Base-by-base conservation (phyloP, 2,329 filamentous ascomycete species). In the Ceratocystis destructans region DNA sequence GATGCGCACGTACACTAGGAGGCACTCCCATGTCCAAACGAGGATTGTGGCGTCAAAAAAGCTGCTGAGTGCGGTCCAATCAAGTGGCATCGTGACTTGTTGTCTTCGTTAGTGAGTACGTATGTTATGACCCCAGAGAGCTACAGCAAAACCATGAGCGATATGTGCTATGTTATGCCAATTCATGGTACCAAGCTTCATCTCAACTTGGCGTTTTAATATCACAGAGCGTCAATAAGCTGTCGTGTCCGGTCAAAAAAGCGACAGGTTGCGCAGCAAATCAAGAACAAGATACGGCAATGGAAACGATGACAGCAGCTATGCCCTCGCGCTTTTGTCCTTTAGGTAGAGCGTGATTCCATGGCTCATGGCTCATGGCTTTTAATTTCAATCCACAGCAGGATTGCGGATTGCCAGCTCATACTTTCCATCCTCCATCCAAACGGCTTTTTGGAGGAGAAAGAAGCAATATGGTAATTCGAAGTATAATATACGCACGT, bases 391-490 rank as follows among this genome's bases (percentile, higher is more conserved):
- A 37, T n/a, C 15, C 55, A 37, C 17, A 59, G 55, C 15, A 59
- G 55, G 55, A 59, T 59, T 59, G 55, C 55, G 37, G 55, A 37
- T 59, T 59, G 55, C 55, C 55, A 59, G 55, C 55, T 59, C 55
- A 59, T 31, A 10, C 55, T 31, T 41, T 41, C 37, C 37, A 41
- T 41, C 37, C 28, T 41, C 37, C 37, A 41, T 41, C 37, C 55
- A 37, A 28, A 53, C 10, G 12, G 3, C 48, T 10, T 7, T n/a
- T 59, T 31, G 28, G n/a, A 4, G 22, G 55, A 8, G 28, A 59
- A 57, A 33, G 28, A 37, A 59, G 28, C 25, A 37, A n/a, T 7
- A 15, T 3, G 22, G 48, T 22, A 25, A 53, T n/a, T 53, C n/a
- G 6, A 41, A 41, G 46, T 48, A 48, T 22, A 48, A 22, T 48